Conservation (phyloP, 108 stramenopile species). For the Skeletonema menzelii region DNA sequence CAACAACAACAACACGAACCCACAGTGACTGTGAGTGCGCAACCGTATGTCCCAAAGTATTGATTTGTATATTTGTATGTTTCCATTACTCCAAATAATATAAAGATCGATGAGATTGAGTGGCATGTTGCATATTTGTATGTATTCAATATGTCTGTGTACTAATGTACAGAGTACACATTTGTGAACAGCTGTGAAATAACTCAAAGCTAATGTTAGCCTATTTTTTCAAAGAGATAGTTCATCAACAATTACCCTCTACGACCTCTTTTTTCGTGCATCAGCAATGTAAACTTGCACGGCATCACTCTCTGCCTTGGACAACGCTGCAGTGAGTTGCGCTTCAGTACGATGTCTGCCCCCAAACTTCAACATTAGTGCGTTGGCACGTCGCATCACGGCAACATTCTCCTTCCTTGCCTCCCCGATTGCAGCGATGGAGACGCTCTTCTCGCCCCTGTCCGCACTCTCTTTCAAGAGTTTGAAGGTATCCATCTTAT, state of each 20-base stretch:
- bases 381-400: slow-evolving; percentile 2
- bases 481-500: slow-evolving; percentile 13
- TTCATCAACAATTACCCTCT: too few relatives aligned
- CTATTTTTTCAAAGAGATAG: too few relatives aligned
- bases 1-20: not conserved
- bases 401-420: slow-evolving; percentile 6
- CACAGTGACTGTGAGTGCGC: not conserved
- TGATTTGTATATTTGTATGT: too few relatives aligned
- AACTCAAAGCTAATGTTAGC: too few relatives aligned
- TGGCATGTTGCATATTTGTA: too few relatives aligned
- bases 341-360: slow-evolving; percentile 5
- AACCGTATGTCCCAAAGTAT: not conserved
- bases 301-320: slow-evolving; percentile 14
- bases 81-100: too few relatives aligned
- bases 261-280: not conserved
- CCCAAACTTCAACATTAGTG: not conserved
- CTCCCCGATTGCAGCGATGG: not conserved
- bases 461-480: slow-evolving; percentile 24
- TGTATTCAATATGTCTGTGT: too few relatives aligned
- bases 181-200: too few relatives aligned
- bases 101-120: too few relatives aligned
- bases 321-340: slow-evolving; percentile 3
- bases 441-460: slow-evolving; percentile 21
- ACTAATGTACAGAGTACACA: too few relatives aligned
- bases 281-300: slow-evolving; percentile 6